Base-by-base conservation (phyloP, 768 basidiomycete genomes). In the Lyophyllum atratum region DNA sequence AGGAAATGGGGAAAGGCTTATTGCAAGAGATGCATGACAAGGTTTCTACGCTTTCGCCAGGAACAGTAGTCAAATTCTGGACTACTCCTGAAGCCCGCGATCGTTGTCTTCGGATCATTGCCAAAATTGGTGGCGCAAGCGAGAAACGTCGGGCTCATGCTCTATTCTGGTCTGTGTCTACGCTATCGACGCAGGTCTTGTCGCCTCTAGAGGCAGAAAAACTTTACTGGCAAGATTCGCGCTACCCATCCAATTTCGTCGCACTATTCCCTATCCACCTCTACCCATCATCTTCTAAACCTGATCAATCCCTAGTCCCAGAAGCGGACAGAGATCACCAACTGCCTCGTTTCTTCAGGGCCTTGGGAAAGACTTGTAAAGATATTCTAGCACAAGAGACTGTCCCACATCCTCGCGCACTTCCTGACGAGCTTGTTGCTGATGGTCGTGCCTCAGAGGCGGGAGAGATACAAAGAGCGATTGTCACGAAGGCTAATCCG, bases 81-180 rank as follows among this genome's bases (percentile, higher is more conserved):
- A 87, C 90, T 5, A 95, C 92, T 0, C 67, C 70, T 0, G 93
- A 94, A 67, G 92, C 92, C 0, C 82, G 83, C 42, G 80, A 83
- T 48, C 81, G 92, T 4, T 89, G 87, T 63, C 72, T 87, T 19
- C 78, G 83, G n/a, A 94, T 95, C 54, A 85, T 93, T 4, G 76
- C 79, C 33, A 91, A 90, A 67, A 92, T 96, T 34, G 93, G 91
- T 1, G 92, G 92, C 0, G 73, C 77, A 4, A 73, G 72, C 57
- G 93, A 95, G 71, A 83, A 79, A 59, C 75, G 76, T 12, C 78
- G 93, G 31, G 86, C 85, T 0, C 74, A 76, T 31, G 87, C 85
- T 0, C 69, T 95, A 22, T 86, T 93, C 59, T 70, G 69, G 19
- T 64, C 66, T 2, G 57, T 57, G n/a, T 61, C 61, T 7, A 55